Conservation (phyloP, 176 grass and related monocot genomes). For the Aegilops longissima region DNA sequence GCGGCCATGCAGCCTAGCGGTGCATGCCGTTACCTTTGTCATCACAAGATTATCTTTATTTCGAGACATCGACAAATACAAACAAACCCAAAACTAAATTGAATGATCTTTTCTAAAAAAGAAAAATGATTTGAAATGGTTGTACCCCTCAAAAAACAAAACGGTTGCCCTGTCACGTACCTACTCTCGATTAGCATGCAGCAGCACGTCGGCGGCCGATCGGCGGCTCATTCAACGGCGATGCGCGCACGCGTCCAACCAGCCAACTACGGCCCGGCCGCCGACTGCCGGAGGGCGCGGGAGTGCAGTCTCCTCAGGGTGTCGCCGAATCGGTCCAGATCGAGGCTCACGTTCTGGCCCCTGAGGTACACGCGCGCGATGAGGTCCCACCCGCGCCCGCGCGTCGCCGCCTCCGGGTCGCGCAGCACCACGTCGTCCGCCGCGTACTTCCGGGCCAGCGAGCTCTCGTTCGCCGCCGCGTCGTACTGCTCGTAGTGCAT, state of each 20-base stretch:
- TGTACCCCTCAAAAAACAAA: not conserved
- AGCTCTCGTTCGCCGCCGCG: slow-evolving; percentile 51
- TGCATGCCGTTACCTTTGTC: not conserved
- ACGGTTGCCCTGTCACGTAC: not conserved
- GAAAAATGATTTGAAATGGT: not conserved
- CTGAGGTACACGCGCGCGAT: slow-evolving; percentile 42
- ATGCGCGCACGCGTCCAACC: not conserved
- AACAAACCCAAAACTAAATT: not conserved
- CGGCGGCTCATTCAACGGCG: not conserved
- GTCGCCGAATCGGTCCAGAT: slow-evolving; percentile 33
- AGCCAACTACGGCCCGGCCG: not conserved
- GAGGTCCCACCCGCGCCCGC: slow-evolving; percentile 18
- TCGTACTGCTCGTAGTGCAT: slow-evolving; percentile 62
- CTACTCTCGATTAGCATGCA: not conserved
- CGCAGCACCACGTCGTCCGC: slow-evolving; percentile 28
- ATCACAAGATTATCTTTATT: not conserved
- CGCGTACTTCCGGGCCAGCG: slow-evolving; percentile 35
- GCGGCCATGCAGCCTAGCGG: not conserved
- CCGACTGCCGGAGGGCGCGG: not conserved
- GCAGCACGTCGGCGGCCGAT: not conserved
- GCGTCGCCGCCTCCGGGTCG: slow-evolving; percentile 36
- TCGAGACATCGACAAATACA: not conserved
- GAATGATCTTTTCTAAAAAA: too few relatives aligned
- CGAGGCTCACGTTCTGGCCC: slow-evolving; percentile 66
- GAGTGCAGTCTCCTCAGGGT: slow-evolving; percentile 26